Evolutionary conservation across 2,329 filamentous ascomycete genomes (phyloP).

Genomic region (Penicillium sp.): DNA sequence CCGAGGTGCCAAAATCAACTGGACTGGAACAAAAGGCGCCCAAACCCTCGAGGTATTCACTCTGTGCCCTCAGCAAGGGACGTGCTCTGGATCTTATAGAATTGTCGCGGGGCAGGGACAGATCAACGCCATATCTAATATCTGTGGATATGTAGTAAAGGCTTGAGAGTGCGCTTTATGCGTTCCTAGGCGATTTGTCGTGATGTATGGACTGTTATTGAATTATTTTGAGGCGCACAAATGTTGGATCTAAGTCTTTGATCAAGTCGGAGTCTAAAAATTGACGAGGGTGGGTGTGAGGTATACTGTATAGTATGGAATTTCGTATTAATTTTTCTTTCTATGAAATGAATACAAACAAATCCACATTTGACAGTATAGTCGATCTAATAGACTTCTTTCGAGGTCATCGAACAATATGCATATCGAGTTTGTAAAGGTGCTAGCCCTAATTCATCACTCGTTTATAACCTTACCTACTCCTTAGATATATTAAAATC

Average conservation of each 20-base stretch:
- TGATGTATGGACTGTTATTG: neutral
- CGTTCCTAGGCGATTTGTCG: neutral
- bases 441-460: too few relatives aligned
- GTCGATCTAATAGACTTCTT: too few relatives aligned
- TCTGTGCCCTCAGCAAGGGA: constrained; percentile 3
- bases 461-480: too few relatives aligned
- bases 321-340: too few relatives aligned
- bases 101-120: constrained; percentile 13
- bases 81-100: constrained; percentile 11
- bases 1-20: constrained; percentile 11
- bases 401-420: too few relatives aligned
- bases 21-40: constrained; percentile 10
- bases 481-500: too few relatives aligned
- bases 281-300: too few relatives aligned
- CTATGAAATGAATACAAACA: too few relatives aligned
- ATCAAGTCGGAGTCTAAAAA: too few relatives aligned
- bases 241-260: neutral
- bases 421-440: too few relatives aligned
- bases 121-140: constrained; percentile 21
- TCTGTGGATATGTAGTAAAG: constrained; percentile 8
- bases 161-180: neutral
- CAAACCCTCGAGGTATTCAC: constrained; percentile 11
- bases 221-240: neutral
- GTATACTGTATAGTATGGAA: too few relatives aligned
- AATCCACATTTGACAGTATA: too few relatives aligned